phyloP scores from a whole-genome alignment of 108 stramenopile species.

The Mayamaea pseudoterrestris region DNA sequence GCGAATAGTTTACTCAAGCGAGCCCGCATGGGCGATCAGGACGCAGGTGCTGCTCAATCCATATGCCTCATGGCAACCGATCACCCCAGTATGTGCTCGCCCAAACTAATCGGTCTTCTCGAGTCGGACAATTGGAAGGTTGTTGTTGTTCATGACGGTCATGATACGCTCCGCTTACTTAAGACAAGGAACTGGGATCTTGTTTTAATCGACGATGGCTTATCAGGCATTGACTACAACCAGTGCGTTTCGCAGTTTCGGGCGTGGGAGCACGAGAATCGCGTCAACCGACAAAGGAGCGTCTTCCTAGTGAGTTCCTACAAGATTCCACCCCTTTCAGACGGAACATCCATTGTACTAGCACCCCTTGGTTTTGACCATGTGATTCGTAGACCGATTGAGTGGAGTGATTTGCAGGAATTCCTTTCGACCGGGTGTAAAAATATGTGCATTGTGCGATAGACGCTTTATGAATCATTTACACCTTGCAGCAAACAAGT shows the following conservation, averaged over 20 bases:
- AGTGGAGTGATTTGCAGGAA: constrained; percentile 5
- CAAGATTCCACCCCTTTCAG: constrained; percentile 9
- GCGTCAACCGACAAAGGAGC: constrained; percentile 27
- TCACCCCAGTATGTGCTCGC: neutral
- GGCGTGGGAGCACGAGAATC: constrained; percentile 31
- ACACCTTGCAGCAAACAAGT: no score
- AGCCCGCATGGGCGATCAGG: neutral
- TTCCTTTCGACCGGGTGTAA: constrained; percentile 1
- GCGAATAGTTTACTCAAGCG: constrained; percentile 3
- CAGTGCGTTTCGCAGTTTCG: constrained; percentile 24
- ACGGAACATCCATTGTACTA: constrained; percentile 12
- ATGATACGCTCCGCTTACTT: constrained; percentile 32
- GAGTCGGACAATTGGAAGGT: constrained; percentile 30
- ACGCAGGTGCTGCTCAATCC: neutral
- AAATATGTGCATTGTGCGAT: no score
- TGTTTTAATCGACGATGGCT: constrained; percentile 31
- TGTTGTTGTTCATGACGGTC: constrained; percentile 27
- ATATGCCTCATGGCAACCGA: constrained; percentile 15
- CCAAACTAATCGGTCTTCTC: constrained; percentile 2
- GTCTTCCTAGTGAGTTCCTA: constrained; percentile 15
- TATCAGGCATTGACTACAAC: constrained; percentile 12
- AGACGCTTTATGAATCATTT: no score
- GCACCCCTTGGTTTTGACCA: constrained; percentile 51
- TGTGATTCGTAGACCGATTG: constrained; percentile 38
- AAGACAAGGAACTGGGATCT: constrained; percentile 35